Base-by-base conservation (phyloP, 129 eudicot genomes). In the Escallonia herrerae region DNA sequence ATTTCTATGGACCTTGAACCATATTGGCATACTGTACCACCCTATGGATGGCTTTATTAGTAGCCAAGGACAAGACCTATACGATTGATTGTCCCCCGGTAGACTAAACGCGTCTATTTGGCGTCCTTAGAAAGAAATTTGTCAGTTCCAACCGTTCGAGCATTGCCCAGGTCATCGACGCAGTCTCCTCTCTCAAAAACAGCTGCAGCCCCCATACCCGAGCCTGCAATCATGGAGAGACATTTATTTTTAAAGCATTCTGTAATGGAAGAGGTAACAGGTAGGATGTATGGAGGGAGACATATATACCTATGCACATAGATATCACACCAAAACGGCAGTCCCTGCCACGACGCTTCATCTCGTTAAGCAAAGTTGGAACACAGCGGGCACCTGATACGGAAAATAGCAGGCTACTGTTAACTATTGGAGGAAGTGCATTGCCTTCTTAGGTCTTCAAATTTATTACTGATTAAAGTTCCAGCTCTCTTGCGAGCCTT, bases 121-220 rank as follows among this genome's bases (percentile, higher is more conserved):
- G 63, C 67, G 2, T 63, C 72, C 58, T 37, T 63, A 0, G 53
- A 70, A 22, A 37, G n/a, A 40, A 40, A 4, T 48, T n/a, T 48
- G 52, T 42, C 33, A 15, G 41, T 14, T 62, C 58, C 11, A 7
- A 58, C 65, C 3, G 40, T 7, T 52, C 42, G 41, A 40, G 62
- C 58, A 64, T 67, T 63, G 75, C 37, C 45, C 40, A 51, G 14
- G 62, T 48, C 72, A 49, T 80, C 71, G 37, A 58, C 77, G 70
- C 58, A 64, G 51, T 85, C 81, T 14, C 81, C 93, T 76, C 87
- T 73, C 58, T 85, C 93, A 50, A 85, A 82, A 55, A 85, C 93
- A 56, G 93, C 93, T 60, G 93, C 93, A 46, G 93, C 93, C 53
- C 93, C 93, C 93, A 85, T 85, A 68, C 93, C 93, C 8, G 88